Evolutionary conservation across 345 rosid species (phyloP), one percentile per base, ranked within the genome.

Genomic region (Hypericum perforatum): DNA sequence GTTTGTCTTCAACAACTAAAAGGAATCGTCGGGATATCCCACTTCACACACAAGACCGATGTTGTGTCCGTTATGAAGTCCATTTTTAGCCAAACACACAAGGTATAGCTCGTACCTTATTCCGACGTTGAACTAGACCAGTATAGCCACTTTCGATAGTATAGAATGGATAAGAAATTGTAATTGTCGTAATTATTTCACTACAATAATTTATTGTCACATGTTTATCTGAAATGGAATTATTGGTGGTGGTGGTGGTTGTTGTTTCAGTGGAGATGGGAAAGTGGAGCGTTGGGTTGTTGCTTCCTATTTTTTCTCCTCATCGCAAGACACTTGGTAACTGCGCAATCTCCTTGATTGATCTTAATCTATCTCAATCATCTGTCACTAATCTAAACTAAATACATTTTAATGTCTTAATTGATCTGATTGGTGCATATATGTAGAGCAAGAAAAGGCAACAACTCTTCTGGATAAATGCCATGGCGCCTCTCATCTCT

Each of bases 241-340:
- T 3, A 22, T 36, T 51, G 32, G 7, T 39, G 14, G 5, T 48
- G 45, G 41, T 49, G 42, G 43, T 41, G 48, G n/a, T 61, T 57
- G 52, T 37, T 50, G 40, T 41, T 59, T 74, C 81, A 76, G 81
- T 79, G 85, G 85, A 68, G 67, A 53, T 71, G 77, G 85, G 70
- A 73, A 67, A 74, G 79, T 32, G 60, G 69, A 45, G 59, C 66
- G 4, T 49, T 73, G 49, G 81, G 84, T 11, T 53, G 60, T 37
- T 53, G 69, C 29, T 79, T 79, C 61, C 66, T 76, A 15, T 45
- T 61, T 49, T 67, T 79, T 67, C 74, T 76, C 36, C n/a, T 73
- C 16, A 15, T 63, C 29, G 43, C 85, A 8, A 74, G 70, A 63
- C 58, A 58, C 56, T 55, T 69, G 11, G 81, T 76, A 73, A 63